Evolutionary conservation across 805 yeast genomes (phyloP).

Genomic region (Danielozyma ontarioensis): DNA sequence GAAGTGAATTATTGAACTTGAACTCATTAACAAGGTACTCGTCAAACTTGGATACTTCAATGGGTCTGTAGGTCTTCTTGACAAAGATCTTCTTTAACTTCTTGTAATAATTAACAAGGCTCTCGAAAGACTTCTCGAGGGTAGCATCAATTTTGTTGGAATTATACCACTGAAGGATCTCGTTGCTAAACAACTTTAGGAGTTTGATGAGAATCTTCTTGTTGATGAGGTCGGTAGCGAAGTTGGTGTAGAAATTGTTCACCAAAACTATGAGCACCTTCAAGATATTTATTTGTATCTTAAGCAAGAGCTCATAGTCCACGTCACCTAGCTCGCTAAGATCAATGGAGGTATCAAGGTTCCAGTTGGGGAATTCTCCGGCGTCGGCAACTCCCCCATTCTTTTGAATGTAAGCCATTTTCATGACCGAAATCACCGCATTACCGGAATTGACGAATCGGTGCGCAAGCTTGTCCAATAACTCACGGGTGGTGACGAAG

Average conservation of each 20-base stretch:
- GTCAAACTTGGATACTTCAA: constrained; percentile 35
- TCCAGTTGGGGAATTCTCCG: constrained; percentile 59
- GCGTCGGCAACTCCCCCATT: constrained; percentile 6
- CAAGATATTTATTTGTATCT: constrained; percentile 75
- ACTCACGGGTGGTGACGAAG: constrained; percentile 34
- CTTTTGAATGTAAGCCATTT: constrained; percentile 17
- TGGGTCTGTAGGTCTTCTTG: constrained; percentile 65
- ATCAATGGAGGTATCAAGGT: constrained; percentile 28
- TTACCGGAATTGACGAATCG: constrained; percentile 39
- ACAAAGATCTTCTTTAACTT: constrained; percentile 65
- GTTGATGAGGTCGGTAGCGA: constrained; percentile 60
- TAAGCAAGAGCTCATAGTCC: constrained; percentile 64
- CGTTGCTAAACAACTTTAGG: constrained; percentile 63
- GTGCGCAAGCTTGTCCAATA: constrained; percentile 35
- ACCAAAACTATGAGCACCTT: constrained; percentile 72
- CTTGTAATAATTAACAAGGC: constrained; percentile 47
- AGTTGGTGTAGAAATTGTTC: constrained; percentile 68
- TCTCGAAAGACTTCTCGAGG: constrained; percentile 33
- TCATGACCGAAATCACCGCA: constrained; percentile 41
- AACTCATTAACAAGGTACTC: constrained; percentile 35
- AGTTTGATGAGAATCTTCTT: constrained; percentile 59
- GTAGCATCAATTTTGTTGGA: constrained; percentile 33
- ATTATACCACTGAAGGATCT: constrained; percentile 47
- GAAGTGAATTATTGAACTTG: constrained; percentile 33
- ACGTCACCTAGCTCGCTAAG: constrained; percentile 42